Conservation (phyloP, 2,329 filamentous ascomycete species). For the Moelleriella libera region DNA sequence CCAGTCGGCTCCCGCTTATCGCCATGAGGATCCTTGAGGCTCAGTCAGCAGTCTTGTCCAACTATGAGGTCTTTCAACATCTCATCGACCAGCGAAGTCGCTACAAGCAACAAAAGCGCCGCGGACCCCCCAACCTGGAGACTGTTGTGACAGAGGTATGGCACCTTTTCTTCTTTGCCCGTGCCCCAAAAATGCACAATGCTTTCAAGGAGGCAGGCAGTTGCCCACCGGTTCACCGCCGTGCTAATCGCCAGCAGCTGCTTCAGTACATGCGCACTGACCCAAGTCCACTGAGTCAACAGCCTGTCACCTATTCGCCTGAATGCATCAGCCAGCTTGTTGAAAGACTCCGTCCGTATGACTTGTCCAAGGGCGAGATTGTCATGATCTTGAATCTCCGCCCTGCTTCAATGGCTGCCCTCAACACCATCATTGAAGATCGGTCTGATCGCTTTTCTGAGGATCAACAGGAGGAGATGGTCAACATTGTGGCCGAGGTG, state of each 20-base stretch:
- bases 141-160: constrained; percentile 51
- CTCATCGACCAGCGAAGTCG: constrained; percentile 39
- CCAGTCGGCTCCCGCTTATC: neutral
- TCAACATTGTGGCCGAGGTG: constrained; percentile 40
- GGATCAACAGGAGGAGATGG: constrained; percentile 43
- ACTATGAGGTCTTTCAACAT: constrained; percentile 59
- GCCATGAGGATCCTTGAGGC: constrained; percentile 58
- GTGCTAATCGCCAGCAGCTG: constrained; percentile 27
- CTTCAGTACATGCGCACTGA: constrained; percentile 42
- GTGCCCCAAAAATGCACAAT: neutral
- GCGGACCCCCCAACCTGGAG: constrained; percentile 42
- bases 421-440: constrained; percentile 53
- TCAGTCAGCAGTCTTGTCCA: constrained; percentile 55
- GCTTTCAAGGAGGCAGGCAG: neutral
- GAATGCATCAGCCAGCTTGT: constrained; percentile 38
- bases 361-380: constrained; percentile 53
- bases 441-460: constrained; percentile 45
- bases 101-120: constrained; percentile 35
- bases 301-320: constrained; percentile 37
- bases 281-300: constrained; percentile 41
- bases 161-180: neutral
- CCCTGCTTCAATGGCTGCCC: constrained; percentile 38
- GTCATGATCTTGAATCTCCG: constrained; percentile 56
- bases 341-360: constrained; percentile 37
- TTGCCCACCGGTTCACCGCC: neutral